Evolutionary conservation across 2,329 filamentous ascomycete species (phyloP).

Genomic region (Curvularia verruculosa): DNA sequence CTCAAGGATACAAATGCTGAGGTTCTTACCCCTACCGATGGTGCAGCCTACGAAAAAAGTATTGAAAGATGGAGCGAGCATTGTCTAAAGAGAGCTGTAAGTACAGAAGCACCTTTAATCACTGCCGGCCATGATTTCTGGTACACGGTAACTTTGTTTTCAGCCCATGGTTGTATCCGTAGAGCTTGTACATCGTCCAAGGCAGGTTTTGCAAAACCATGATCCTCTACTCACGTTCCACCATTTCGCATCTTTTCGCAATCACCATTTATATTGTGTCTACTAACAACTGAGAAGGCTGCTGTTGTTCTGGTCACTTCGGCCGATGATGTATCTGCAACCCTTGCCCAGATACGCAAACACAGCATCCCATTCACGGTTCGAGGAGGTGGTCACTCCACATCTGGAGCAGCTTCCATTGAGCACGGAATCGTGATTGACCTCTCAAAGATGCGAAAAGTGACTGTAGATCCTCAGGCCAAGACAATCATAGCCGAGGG

Average conservation of each 20-base stretch:
- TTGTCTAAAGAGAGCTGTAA: constrained; percentile 37
- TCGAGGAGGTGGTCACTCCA: constrained; percentile 63
- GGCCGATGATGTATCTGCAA: constrained; percentile 29
- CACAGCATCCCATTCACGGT: constrained; percentile 58
- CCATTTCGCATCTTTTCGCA: not conserved
- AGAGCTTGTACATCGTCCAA: no score
- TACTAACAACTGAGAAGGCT: constrained; percentile 16
- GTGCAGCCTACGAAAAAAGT: constrained; percentile 32
- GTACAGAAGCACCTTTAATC: not conserved
- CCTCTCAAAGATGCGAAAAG: constrained; percentile 57
- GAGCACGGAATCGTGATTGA: constrained; percentile 63
- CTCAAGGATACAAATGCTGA: constrained; percentile 28
- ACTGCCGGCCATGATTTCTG: not conserved
- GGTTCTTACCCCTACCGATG: constrained; percentile 30
- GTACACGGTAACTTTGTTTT: no score
- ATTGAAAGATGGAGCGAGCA: constrained; percentile 40
- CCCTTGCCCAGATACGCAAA: constrained; percentile 29
- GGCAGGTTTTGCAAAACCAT: not conserved
- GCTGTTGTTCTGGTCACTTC: constrained; percentile 31
- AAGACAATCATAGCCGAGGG: constrained; percentile 59
- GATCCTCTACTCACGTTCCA: no score
- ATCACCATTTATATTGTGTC: no score
- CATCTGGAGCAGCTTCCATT: constrained; percentile 58
- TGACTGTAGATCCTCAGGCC: constrained; percentile 55
- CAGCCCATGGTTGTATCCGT: no score